These are phyloP conservation scores for Murraya paniculata DNA, from an alignment of 345 rosid genomes.

Conservation along the genomic window DNA sequence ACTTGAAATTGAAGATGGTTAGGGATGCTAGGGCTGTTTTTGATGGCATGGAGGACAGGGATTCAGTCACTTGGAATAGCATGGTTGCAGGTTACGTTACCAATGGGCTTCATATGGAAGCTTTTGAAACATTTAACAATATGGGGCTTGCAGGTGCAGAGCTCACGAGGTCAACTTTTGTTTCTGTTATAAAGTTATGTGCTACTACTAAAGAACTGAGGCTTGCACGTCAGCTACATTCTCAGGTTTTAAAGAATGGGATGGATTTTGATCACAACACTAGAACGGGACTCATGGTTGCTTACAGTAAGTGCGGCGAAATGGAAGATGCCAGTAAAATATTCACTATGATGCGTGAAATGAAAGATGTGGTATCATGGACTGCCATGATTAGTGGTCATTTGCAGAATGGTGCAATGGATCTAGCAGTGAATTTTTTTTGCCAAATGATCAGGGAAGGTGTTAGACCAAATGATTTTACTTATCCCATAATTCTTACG, in stretches of 20 bases:
- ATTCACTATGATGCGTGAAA: conserved; percentile 39
- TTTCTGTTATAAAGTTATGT: conserved; percentile 60
- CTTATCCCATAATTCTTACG: conserved; percentile 72
- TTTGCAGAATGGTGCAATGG: conserved; percentile 56
- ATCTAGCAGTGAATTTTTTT: conserved; percentile 54
- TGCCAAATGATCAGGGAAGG: conserved; percentile 58
- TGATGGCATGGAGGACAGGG: conserved; percentile 46
- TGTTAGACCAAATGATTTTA: conserved; percentile 68
- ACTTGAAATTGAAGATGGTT: conserved; percentile 57
- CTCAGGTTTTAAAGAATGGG: conserved; percentile 54
- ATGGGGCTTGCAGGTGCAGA: conserved; percentile 52
- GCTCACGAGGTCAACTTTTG: conserved; percentile 52
- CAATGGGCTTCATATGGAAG: conserved; percentile 60
- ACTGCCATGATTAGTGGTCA: conserved; percentile 79
- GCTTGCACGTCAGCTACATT: conserved; percentile 69
- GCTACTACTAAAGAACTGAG: conserved; percentile 50
- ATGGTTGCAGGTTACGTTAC: conserved; percentile 61
- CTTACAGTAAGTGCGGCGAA: conserved; percentile 56
- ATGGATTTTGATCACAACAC: conserved; percentile 50
- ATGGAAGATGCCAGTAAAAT: conserved; percentile 56
- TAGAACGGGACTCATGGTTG: conserved; percentile 57
- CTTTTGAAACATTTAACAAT: conserved; percentile 50
- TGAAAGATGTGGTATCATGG: conserved; percentile 64
- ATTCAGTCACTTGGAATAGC: conserved; percentile 73
- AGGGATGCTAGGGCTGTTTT: conserved; percentile 59